phyloP scores from a whole-genome alignment of 2,329 filamentous ascomycete species.

The Scedosporium apiospermum region DNA sequence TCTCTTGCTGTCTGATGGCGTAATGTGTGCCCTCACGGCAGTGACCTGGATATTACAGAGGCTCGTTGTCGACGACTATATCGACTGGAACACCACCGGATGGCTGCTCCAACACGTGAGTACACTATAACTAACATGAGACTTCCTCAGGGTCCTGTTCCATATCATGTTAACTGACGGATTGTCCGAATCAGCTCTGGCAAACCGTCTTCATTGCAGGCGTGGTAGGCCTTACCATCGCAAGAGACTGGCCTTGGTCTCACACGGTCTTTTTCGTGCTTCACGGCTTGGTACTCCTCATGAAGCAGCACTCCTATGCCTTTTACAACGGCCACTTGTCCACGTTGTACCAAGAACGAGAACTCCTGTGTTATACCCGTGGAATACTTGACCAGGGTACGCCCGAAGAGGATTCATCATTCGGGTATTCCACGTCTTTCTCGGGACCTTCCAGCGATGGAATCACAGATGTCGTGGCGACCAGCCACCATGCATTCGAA shows the following conservation, averaged over 20 bases:
- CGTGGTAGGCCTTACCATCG: conserved; percentile 56
- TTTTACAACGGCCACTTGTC: conserved; percentile 72
- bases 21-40: conserved; percentile 57
- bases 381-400: conserved; percentile 40
- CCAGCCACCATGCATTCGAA: conserved; percentile 10
- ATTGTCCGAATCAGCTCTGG: conserved; percentile 45
- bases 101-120: conserved; percentile 63
- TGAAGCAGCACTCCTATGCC: conserved; percentile 76
- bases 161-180: not conserved
- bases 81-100: conserved; percentile 59
- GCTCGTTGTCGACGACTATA: conserved; percentile 43
- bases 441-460: conserved; percentile 1
- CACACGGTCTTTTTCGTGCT: conserved; percentile 71
- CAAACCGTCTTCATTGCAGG: conserved; percentile 53
- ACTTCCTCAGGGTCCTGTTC: not conserved
- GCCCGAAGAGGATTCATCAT: not conserved
- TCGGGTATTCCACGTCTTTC: not conserved
- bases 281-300: conserved; percentile 65
- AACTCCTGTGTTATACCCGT: conserved; percentile 35
- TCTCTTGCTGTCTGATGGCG: conserved; percentile 53
- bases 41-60: conserved; percentile 59
- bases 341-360: conserved; percentile 43
- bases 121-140: conserved; percentile 13
- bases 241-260: conserved; percentile 74
- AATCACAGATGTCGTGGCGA: conserved; percentile 12